phyloP scores from a whole-genome alignment of 148 eudicot species.

The Chenopodium suecicum region DNA sequence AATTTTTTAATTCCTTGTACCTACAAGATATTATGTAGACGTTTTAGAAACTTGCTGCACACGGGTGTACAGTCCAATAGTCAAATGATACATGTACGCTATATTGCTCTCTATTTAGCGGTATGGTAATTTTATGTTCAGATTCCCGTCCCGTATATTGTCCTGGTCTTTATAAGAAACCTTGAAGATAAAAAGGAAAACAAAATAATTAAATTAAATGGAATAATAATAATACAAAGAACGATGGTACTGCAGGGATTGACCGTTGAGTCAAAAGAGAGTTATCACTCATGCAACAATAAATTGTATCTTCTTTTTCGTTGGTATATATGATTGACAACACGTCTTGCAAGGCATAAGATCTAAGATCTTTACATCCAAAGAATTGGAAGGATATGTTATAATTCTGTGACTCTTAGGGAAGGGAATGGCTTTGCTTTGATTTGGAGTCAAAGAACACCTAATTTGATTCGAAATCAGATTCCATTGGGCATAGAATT shows the following conservation, averaged over 20 bases:
- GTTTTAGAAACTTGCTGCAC: background rate
- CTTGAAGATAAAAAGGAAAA: background rate
- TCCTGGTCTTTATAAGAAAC: background rate
- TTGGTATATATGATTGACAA: background rate
- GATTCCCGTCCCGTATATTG: background rate
- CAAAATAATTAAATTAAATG: no score
- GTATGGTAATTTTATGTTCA: background rate
- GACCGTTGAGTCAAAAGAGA: no score
- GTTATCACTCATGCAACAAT: background rate
- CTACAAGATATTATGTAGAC: background rate
- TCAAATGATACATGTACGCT: background rate
- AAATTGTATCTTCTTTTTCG: background rate
- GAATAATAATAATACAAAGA: no score
- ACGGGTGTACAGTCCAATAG: background rate
- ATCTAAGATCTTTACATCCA: background rate
- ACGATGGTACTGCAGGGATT: background rate
- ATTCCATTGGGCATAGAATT: background rate
- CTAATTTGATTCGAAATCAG: background rate
- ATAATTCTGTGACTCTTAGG: background rate
- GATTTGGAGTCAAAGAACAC: background rate
- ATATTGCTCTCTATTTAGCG: background rate
- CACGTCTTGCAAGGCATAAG: background rate
- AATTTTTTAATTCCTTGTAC: background rate
- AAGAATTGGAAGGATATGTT: background rate
- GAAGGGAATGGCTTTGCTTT: background rate